Percentiles rank a stretch among this genome's conserved stretches.
These are phyloP conservation scores for Eimeria necatrix DNA, from an alignment of 169 alveolate genomes.

Conservation along the genomic window DNA sequence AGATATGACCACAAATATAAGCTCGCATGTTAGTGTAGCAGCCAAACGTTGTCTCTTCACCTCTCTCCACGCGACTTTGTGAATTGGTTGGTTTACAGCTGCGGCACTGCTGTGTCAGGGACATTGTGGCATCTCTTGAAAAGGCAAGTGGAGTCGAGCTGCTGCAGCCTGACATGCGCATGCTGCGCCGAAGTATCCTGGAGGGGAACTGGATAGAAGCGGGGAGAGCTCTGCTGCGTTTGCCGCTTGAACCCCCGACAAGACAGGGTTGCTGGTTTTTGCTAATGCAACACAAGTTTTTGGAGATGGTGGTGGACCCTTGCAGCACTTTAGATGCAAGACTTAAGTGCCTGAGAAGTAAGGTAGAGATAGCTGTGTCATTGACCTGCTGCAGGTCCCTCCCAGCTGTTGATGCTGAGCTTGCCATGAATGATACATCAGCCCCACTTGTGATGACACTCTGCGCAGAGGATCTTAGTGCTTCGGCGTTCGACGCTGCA, in stretches of 20 bases:
- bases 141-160: conserved; percentile 71
- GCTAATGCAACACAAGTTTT: conserved; percentile 63
- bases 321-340: conserved; percentile 7
- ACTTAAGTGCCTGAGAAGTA: conserved; percentile 27
- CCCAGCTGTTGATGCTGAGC: not conserved
- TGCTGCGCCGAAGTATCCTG: conserved; percentile 1
- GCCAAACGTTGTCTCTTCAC: too few relatives aligned
- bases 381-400: not conserved
- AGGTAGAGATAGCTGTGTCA: not conserved
- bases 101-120: conserved; percentile 3
- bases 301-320: conserved; percentile 46
- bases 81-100: not conserved
- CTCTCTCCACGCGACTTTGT: too few relatives aligned
- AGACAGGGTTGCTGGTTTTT: conserved; percentile 71
- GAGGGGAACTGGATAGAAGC: conserved; percentile 71
- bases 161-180: conserved; percentile 75
- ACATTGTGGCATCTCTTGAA: conserved; percentile 60
- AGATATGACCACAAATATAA: too few relatives aligned
- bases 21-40: not conserved
- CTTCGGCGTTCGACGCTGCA: conserved; percentile 68
- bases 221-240: conserved; percentile 63
- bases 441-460: not conserved
- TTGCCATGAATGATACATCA: not conserved
- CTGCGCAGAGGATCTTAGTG: conserved; percentile 55
- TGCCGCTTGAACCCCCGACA: conserved; percentile 60